Percentiles rank a stretch among this genome's conserved stretches.
phyloP scores from a whole-genome alignment of 257 asterid species.

The Solanum etuberosum region DNA sequence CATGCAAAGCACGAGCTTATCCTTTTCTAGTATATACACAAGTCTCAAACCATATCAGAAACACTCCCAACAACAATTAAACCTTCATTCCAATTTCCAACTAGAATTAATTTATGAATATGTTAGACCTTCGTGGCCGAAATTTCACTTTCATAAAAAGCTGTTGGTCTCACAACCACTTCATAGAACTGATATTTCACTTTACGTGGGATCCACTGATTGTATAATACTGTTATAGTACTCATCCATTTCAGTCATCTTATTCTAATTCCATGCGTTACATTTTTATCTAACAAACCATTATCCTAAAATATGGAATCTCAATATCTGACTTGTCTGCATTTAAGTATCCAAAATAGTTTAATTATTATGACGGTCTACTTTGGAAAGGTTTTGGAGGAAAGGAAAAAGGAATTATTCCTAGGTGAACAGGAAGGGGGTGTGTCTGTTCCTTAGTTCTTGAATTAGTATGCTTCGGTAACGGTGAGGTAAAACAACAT shows the following conservation, averaged over 20 bases:
- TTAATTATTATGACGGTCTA: background rate
- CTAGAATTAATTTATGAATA: background rate
- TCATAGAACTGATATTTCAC: background rate
- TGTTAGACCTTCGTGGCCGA: background rate
- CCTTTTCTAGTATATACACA: background rate
- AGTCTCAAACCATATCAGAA: background rate
- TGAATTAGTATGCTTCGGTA: background rate
- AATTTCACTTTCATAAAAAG: background rate
- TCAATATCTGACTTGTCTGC: background rate
- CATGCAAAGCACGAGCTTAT: too few relatives aligned
- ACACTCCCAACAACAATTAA: background rate
- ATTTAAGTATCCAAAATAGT: background rate
- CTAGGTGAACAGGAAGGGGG: background rate
- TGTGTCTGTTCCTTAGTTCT: background rate
- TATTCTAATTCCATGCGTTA: background rate
- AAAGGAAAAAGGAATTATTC: background rate
- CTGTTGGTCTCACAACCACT: background rate
- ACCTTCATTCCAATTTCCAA: background rate
- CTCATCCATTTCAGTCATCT: background rate
- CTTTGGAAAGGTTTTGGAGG: background rate
- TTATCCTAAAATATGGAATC: background rate
- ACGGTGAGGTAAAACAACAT: background rate
- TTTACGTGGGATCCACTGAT: background rate
- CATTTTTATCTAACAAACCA: background rate
- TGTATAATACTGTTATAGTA: background rate